Evolutionary conservation across 306 rosid species (phyloP), one percentile per base, ranked within the genome.

Genomic region (Elaeagnus macrophylla): DNA sequence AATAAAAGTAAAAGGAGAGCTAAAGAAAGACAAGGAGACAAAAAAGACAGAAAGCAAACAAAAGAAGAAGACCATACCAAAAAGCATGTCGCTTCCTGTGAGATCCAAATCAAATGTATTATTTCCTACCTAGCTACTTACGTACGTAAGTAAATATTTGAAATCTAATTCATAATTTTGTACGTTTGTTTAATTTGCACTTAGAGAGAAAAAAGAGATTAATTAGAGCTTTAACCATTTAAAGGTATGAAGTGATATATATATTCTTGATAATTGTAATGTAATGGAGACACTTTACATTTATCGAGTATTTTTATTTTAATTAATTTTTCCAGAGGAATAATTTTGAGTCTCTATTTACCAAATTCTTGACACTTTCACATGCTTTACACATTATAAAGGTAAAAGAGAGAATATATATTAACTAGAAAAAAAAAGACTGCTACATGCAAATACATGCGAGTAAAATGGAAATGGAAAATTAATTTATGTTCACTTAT

Each of bases 31-130:
- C 81, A 85, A 89, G 83, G 85, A 77, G 95, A 86, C 91, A 81
- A 80, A 85, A 85, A 83, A 81, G 95, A 73, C 95, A 83, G 97
- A 85, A 85, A 83, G 89, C 89, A 83, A 89, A 70, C 74, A 85
- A 86, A 80, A 88, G 74, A 80, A 74, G 53, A 43, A 56, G 16
- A 66, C 48, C 10, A 18, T 35, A 57, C 44, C 47, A 64, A 70
- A 81, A 74, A 53, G 83, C 82, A 74, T 32, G 79, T 75, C 84
- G 77, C 75, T 76, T 84, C 78, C 70, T 61, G 64, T 77, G 78
- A 67, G 81, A 83, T 83, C 85, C 77, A 79, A 69, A 76, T 86
- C 80, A 83, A 78, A 75, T 61, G 76, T 78, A 73, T 75, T 66
- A 66, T 76, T n/a, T n/a, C n/a, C n/a, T n/a, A n/a, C n/a, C n/a